Evolutionary conservation across 768 basidiomycete species (phyloP).

Genomic region (Tylopilus rubrobrunneus): DNA sequence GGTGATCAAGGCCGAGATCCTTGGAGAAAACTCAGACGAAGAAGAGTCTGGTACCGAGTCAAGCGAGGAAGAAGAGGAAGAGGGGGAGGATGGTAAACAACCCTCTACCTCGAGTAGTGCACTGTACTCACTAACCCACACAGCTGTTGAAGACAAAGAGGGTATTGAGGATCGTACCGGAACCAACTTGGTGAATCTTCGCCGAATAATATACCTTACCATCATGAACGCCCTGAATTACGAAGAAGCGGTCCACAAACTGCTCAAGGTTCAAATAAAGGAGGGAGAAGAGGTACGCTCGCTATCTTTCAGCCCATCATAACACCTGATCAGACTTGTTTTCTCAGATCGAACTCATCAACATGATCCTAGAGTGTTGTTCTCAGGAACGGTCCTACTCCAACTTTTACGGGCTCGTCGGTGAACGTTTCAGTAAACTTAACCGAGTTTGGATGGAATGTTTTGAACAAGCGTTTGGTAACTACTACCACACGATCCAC

Average conservation of each 20-base stretch:
- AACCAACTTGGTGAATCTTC: constrained; percentile 92
- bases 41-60: constrained; percentile 64
- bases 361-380: constrained; percentile 99
- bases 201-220: constrained; percentile 91
- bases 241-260: constrained; percentile 98
- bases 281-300: constrained; percentile 88
- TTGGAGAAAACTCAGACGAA: constrained; percentile 82
- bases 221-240: constrained; percentile 99
- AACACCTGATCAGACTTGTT: neutral
- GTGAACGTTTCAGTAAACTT: constrained; percentile 94
- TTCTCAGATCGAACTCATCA: constrained; percentile 84
- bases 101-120: constrained; percentile 21
- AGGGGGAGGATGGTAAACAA: constrained; percentile 34
- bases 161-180: constrained; percentile 94
- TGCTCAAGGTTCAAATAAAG: constrained; percentile 86
- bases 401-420: constrained; percentile 93
- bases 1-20: constrained; percentile 86
- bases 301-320: neutral
- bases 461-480: constrained; percentile 81
- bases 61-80: constrained; percentile 64
- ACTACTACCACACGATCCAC: constrained; percentile 95
- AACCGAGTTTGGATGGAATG: constrained; percentile 92
- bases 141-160: constrained; percentile 73
- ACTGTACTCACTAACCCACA: constrained; percentile 9
- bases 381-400: constrained; percentile 98